phyloP scores from a whole-genome alignment of 2,329 filamentous ascomycete species.

The Sporothrix brunneoviolacea region DNA sequence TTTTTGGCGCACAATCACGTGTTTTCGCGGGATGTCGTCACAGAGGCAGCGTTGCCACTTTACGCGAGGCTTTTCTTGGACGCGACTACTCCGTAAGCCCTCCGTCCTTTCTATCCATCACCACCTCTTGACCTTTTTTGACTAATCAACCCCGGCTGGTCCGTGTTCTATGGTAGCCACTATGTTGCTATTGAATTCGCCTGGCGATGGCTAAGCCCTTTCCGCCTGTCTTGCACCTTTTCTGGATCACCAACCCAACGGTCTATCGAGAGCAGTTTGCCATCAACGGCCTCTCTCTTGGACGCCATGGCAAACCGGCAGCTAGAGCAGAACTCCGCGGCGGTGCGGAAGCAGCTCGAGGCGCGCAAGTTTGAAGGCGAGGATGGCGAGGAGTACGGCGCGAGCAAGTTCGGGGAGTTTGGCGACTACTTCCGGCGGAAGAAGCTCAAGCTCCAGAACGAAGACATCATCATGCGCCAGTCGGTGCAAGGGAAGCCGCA shows the following conservation, averaged over 20 bases:
- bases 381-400: constrained; percentile 83
- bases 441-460: constrained; percentile 94
- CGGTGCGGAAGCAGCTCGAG: constrained; percentile 56
- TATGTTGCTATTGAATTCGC: neutral
- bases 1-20: too few species aligned
- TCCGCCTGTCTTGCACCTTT: neutral
- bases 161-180: neutral
- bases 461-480: constrained; percentile 74
- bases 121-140: neutral
- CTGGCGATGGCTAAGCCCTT: constrained; percentile 8
- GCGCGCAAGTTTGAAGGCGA: constrained; percentile 70
- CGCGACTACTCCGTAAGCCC: too few species aligned
- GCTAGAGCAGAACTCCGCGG: constrained; percentile 57
- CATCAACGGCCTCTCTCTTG: too few species aligned
- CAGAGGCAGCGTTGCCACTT: neutral
- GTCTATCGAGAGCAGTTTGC: neutral
- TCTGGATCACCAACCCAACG: neutral
- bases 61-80: neutral
- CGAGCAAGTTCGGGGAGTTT: constrained; percentile 83
- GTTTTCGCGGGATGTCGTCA: neutral
- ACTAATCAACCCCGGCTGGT: neutral
- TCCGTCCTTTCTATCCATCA: too few species aligned
- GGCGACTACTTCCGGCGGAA: constrained; percentile 89
- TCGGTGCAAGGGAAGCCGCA: constrained; percentile 63
- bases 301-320: constrained; percentile 48